These are phyloP conservation scores for Zygosaccharomyces sapae DNA, from an alignment of 1,139 yeast genomes.

Conservation along the genomic window DNA sequence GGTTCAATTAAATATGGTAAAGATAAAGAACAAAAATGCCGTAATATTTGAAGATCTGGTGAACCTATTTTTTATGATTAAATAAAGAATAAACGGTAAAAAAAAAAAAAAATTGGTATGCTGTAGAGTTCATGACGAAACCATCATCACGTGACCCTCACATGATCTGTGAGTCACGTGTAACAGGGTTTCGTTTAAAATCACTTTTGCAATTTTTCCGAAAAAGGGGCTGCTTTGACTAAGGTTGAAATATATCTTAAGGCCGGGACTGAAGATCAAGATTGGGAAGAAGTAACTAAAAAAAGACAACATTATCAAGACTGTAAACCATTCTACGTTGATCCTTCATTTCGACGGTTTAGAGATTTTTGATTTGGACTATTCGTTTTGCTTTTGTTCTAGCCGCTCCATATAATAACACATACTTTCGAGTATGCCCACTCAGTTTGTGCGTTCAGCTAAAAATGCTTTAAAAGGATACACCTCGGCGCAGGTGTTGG, in stretches of 20 bases:
- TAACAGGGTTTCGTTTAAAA: background rate
- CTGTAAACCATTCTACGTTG: background rate
- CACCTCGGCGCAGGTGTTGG: slow-evolving; percentile 78
- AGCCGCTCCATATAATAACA: background rate
- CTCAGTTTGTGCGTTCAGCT: slow-evolving; percentile 75
- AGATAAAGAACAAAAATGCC: too few species aligned
- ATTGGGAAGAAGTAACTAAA: background rate
- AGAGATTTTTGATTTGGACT: background rate
- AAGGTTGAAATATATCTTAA: slow-evolving; percentile 4
- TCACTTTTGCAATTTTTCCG: slow-evolving; percentile 1
- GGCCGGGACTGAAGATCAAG: background rate
- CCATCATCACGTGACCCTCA: background rate
- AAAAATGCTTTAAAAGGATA: slow-evolving; percentile 94
- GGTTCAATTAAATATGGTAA: too few species aligned
- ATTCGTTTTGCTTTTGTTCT: background rate
- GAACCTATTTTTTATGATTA: too few species aligned
- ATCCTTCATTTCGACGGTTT: background rate
- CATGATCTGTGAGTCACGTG: background rate
- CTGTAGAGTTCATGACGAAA: too few species aligned
- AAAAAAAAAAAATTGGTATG: too few species aligned
- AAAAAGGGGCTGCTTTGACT: slow-evolving; percentile 12
- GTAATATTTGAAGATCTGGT: too few species aligned
- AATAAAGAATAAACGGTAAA: too few species aligned
- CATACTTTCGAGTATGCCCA: slow-evolving; percentile 49
- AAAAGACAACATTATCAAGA: background rate